Conservation (phyloP, 208 protist species). For the Endotrypanum monterogeii region DNA sequence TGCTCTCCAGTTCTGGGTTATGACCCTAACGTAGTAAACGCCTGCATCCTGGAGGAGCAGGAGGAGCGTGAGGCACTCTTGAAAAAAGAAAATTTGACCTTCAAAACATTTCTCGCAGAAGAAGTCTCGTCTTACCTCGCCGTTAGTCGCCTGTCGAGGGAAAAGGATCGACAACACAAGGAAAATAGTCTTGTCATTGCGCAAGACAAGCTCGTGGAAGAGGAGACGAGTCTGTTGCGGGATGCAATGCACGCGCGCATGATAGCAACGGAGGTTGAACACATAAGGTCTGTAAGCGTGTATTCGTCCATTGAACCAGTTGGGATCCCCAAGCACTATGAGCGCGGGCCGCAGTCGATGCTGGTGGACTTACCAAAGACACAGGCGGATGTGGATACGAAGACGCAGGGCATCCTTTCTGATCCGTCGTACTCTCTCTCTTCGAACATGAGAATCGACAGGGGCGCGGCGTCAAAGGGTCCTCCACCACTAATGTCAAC, state of each 20-base stretch:
- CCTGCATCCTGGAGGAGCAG: slow-evolving; percentile 27
- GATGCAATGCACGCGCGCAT: slow-evolving; percentile 15
- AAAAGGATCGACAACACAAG: slow-evolving; percentile 7
- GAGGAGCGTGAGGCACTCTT: slow-evolving; percentile 19
- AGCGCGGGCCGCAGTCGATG: not conserved
- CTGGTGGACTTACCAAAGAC: not conserved
- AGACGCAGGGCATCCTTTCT: too few species aligned
- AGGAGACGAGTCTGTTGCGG: slow-evolving; percentile 15
- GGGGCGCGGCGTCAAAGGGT: not conserved
- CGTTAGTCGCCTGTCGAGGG: slow-evolving; percentile 4
- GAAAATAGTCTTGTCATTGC: slow-evolving; percentile 7
- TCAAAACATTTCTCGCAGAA: slow-evolving; percentile 17
- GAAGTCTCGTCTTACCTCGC: slow-evolving; percentile 33
- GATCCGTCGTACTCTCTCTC: not conserved
- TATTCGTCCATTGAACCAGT: not conserved
- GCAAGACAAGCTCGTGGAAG: slow-evolving; percentile 9
- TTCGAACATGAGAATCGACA: not conserved
- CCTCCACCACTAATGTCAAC: not conserved
- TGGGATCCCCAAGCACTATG: not conserved
- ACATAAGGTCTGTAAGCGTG: slow-evolving; percentile 8
- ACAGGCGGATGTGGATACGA: not conserved
- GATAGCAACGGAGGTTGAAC: slow-evolving; percentile 11
- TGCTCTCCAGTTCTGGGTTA: slow-evolving; percentile 6
- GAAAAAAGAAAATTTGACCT: slow-evolving; percentile 9
- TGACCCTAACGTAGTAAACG: not conserved